Conservation (phyloP, 2,329 filamentous ascomycete species). For the Aspergillus pseudoglaucus region DNA sequence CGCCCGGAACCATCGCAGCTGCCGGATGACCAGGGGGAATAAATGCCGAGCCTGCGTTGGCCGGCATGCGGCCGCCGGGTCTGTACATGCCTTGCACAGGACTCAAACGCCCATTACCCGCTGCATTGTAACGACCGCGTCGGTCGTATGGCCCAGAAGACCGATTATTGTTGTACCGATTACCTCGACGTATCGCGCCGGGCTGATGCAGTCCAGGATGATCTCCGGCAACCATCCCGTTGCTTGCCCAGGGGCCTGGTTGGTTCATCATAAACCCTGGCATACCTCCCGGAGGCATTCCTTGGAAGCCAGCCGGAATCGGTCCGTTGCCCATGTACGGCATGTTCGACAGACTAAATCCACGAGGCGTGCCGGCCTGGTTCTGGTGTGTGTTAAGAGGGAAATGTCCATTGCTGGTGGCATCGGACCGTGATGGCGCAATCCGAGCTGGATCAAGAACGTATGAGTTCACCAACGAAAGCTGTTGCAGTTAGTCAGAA, state of each 20-base stretch:
- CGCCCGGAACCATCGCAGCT: constrained; percentile 37
- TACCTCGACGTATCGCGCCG: constrained; percentile 64
- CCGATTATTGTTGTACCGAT: constrained; percentile 56
- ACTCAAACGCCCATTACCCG: constrained; percentile 43
- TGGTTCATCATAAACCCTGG: constrained; percentile 27
- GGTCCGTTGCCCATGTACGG: constrained; percentile 48
- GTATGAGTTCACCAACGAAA: constrained; percentile 87
- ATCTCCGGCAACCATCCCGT: constrained; percentile 35
- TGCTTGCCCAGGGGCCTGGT: constrained; percentile 22
- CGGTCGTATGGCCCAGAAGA: constrained; percentile 66
- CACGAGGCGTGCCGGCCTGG: constrained; percentile 76
- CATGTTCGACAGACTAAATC: constrained; percentile 75
- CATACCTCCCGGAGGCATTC: constrained; percentile 24
- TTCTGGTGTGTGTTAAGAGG: constrained; percentile 70
- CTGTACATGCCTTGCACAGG: constrained; percentile 34
- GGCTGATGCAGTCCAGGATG: constrained; percentile 43
- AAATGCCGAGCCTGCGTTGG: constrained; percentile 25
- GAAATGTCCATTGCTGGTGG: constrained; percentile 94
- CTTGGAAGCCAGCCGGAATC: constrained; percentile 32
- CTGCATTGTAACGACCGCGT: constrained; percentile 49
- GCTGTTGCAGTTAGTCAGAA: constrained; percentile 48
- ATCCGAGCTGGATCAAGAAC: constrained; percentile 93
- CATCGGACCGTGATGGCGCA: constrained; percentile 84
- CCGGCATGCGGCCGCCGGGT: constrained; percentile 24
- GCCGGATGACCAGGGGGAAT: constrained; percentile 36